Base-by-base conservation (phyloP, 257 asterid genomes). In the Avicennia marina region DNA sequence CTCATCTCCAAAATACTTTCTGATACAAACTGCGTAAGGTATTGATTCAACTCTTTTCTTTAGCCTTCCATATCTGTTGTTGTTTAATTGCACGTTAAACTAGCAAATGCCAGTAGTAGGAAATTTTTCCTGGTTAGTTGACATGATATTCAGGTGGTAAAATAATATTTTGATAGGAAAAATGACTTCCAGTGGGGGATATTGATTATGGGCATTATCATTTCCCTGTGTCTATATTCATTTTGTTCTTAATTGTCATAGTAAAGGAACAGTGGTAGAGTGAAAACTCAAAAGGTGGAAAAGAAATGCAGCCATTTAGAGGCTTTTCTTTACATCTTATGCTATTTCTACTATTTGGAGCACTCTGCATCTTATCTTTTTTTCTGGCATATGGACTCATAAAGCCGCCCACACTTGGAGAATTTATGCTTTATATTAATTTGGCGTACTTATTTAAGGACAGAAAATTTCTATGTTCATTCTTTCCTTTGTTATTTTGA, bases 1-100 rank as follows among this genome's bases (percentile, higher is more conserved):
- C 89, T 22, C 85, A 87, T 62, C 71, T 87, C 41, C 79, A 70
- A 58, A 78, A 82, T 29, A 82, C 91, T 1, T 87, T 82, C 77
- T 64, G 84, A 41, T 87, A 75, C 85, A 76, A 82, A 42, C 80
- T 87, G 40, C 76, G 82, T 78, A 76, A 87, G 91, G 94, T 84
- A 74, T 49, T 63, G 24, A 11, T 39, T 31, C 45, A 33, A 50
- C 62, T 46, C 60, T 36, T 39, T 42, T 56, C 62, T 8, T 49
- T n/a, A n/a, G n/a, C n/a, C n/a, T n/a, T n/a, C n/a, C n/a, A n/a
- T n/a, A n/a, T n/a, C n/a, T n/a, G n/a, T n/a, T n/a, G n/a, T n/a
- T n/a, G n/a, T n/a, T n/a, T n/a, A n/a, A n/a, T n/a, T n/a, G n/a
- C n/a, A n/a, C n/a, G n/a, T n/a, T n/a, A n/a, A n/a, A n/a, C n/a